Conservation (phyloP, 2,329 filamentous ascomycete species). For the Colletotrichum australisinense region DNA sequence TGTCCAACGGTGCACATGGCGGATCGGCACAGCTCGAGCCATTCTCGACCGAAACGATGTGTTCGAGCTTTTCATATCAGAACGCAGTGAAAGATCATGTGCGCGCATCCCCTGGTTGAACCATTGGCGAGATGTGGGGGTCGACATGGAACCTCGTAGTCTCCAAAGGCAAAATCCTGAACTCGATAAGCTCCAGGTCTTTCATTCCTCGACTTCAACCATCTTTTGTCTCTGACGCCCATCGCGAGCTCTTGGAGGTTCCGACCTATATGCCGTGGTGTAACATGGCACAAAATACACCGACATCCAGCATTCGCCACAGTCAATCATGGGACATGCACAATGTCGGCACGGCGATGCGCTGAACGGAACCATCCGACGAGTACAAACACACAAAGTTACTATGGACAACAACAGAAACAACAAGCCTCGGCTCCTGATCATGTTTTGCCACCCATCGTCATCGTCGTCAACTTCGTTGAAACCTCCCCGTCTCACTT, state of each 20-base stretch:
- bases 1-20: slow-evolving; percentile 25
- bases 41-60: neutral
- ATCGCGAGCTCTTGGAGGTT: neutral
- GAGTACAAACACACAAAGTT: neutral
- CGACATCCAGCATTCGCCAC: neutral
- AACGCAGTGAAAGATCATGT: neutral
- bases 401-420: neutral
- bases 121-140: neutral
- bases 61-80: neutral
- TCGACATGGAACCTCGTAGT: neutral
- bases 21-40: slow-evolving; percentile 2
- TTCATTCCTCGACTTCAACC: neutral
- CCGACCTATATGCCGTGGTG: neutral
- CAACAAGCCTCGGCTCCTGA: neutral
- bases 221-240: neutral
- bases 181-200: neutral
- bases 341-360: neutral
- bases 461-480: slow-evolving; percentile 13
- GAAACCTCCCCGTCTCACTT: neutral
- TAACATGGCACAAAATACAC: neutral
- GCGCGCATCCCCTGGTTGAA: neutral
- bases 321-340: neutral
- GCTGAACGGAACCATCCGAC: neutral
- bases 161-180: neutral
- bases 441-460: slow-evolving; percentile 5